These are phyloP conservation scores for Penicillium bialowiezense DNA, from an alignment of 495 filamentous ascomycete genomes.

Conservation along the genomic window DNA sequence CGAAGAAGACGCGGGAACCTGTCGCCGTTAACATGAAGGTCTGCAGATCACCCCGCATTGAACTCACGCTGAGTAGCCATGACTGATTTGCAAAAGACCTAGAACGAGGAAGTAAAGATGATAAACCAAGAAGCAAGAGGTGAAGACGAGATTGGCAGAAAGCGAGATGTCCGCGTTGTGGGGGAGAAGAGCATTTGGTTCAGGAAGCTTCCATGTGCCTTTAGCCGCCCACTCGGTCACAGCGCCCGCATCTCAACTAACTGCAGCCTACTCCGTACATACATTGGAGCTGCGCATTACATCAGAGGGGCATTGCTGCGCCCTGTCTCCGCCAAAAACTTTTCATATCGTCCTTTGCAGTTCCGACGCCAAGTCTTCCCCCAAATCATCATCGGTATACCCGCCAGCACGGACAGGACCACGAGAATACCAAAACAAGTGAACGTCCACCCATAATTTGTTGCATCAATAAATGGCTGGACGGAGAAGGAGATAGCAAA, in stretches of 20 bases:
- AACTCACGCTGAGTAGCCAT: slow-evolving; percentile 41
- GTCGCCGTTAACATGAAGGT: slow-evolving; percentile 16
- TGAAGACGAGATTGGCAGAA: slow-evolving; percentile 1
- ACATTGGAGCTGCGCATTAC: neutral
- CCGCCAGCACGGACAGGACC: no score
- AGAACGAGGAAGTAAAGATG: slow-evolving; percentile 6
- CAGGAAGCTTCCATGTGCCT: slow-evolving; percentile 47
- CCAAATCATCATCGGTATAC: no score
- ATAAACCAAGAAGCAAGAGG: slow-evolving; percentile 4
- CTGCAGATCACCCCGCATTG: slow-evolving; percentile 32
- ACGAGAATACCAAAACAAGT: no score
- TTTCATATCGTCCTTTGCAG: no score
- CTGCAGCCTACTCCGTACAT: neutral
- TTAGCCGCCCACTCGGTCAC: no score
- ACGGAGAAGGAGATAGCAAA: no score
- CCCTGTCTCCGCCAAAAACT: no score
- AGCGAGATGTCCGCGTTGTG: slow-evolving; percentile 8
- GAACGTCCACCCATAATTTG: no score
- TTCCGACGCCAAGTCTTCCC: no score
- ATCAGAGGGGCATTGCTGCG: no score
- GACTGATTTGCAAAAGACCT: slow-evolving; percentile 9
- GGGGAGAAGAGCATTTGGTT: slow-evolving; percentile 20
- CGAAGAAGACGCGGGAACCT: slow-evolving; percentile 79
- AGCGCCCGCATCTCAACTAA: no score
- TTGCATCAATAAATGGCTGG: no score